phyloP scores from a whole-genome alignment of 352 stramenopile genomes.

The Achlya hypogyna region DNA sequence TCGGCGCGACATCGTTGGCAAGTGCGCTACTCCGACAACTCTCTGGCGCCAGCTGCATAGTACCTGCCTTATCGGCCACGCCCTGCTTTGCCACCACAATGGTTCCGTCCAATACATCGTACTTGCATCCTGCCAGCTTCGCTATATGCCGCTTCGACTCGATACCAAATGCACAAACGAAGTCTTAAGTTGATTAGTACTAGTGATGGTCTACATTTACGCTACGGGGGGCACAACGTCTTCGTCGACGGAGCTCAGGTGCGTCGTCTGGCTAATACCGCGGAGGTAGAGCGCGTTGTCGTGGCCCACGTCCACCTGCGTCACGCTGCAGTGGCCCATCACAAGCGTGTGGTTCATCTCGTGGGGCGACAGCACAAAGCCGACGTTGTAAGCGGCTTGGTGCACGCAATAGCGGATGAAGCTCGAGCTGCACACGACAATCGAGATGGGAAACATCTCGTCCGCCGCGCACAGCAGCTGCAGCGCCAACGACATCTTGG shows the following conservation, averaged over 20 bases:
- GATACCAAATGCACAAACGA: too few relatives aligned
- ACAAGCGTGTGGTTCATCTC: constrained; percentile 17
- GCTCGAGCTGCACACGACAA: constrained; percentile 14
- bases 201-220: too few relatives aligned
- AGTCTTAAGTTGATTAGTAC: background rate
- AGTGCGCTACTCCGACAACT: too few relatives aligned
- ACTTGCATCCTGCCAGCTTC: too few relatives aligned
- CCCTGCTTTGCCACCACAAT: too few relatives aligned
- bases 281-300: constrained; percentile 9
- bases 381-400: constrained; percentile 13
- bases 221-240: background rate
- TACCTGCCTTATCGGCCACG: too few relatives aligned
- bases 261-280: background rate
- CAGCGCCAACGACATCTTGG: constrained; percentile 15
- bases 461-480: constrained; percentile 7
- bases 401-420: constrained; percentile 15
- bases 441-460: constrained; percentile 6
- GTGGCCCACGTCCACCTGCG: constrained; percentile 12
- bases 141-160: too few relatives aligned
- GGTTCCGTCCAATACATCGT: too few relatives aligned
- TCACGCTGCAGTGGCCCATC: constrained; percentile 13
- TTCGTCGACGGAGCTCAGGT: background rate
- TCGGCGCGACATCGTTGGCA: too few relatives aligned
- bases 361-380: background rate
- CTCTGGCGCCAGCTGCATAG: too few relatives aligned